Evolutionary conservation across 2,329 filamentous ascomycete genomes (phyloP).

Genomic region (Microascus cirrosus): DNA sequence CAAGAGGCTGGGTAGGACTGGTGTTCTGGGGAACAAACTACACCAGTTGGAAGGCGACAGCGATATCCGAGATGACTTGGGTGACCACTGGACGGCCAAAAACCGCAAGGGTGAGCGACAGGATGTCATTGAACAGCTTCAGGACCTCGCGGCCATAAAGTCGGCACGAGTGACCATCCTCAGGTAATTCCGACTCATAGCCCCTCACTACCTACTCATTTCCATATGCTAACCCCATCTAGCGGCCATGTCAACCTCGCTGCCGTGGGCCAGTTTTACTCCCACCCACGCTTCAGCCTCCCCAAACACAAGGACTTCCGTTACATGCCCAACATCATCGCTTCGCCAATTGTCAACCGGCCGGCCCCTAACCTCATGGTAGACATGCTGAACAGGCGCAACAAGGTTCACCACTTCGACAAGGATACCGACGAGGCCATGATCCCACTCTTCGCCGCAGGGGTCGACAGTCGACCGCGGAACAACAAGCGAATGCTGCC

Average conservation of each 20-base stretch:
- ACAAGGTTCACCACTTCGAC: conserved; percentile 66
- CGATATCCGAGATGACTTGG: conserved; percentile 82
- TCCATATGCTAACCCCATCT: background rate
- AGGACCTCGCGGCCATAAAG: conserved; percentile 86
- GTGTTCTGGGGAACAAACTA: conserved; percentile 66
- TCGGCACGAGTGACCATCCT: conserved; percentile 86
- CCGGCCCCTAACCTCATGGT: conserved; percentile 81
- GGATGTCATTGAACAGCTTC: conserved; percentile 78
- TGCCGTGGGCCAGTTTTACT: conserved; percentile 90
- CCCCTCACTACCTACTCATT: background rate
- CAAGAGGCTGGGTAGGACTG: conserved; percentile 76
- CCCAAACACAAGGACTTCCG: conserved; percentile 85
- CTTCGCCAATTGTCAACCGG: conserved; percentile 86
- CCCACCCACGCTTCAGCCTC: conserved; percentile 67
- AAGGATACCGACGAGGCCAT: conserved; percentile 83
- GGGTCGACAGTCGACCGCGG: conserved; percentile 77
- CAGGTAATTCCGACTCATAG: conserved; percentile 31
- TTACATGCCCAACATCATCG: conserved; percentile 94
- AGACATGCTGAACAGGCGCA: conserved; percentile 86
- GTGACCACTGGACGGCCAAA: conserved; percentile 96
- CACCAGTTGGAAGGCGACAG: conserved; percentile 88
- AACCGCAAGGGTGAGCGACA: conserved; percentile 86
- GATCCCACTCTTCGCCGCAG: conserved; percentile 84
- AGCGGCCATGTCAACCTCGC: conserved; percentile 90
- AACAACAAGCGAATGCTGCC: conserved; percentile 88